Base-by-base conservation (phyloP, 208 protist species). In the Eutreptiella sp. region DNA sequence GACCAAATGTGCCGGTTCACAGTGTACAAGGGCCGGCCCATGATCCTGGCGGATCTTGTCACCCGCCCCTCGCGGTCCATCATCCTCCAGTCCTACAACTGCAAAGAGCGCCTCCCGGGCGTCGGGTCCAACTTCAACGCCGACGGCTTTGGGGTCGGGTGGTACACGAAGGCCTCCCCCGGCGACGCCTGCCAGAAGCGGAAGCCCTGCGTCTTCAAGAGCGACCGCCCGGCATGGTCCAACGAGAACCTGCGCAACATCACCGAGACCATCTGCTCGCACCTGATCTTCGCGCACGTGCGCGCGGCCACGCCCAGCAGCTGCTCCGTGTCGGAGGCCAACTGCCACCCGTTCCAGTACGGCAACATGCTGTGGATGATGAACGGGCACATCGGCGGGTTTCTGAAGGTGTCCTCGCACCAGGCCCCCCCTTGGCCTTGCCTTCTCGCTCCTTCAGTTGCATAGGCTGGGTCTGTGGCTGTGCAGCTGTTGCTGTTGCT, bases 51-150 rank as follows among this genome's bases (percentile, higher is more conserved):
- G n/a, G n/a, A n/a, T n/a, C n/a, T n/a, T n/a, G n/a, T n/a, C n/a
- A n/a, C n/a, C n/a, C n/a, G n/a, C n/a, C n/a, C n/a, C n/a, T n/a
- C n/a, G n/a, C n/a, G n/a, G n/a, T n/a, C n/a, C n/a, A n/a, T n/a
- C n/a, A n/a, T n/a, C n/a, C n/a, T n/a, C n/a, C n/a, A n/a, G n/a
- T n/a, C n/a, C n/a, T n/a, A n/a, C n/a, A n/a, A n/a, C n/a, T n/a
- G n/a, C n/a, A n/a, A n/a, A n/a, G n/a, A n/a, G n/a, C n/a, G n/a
- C n/a, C n/a, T n/a, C n/a, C n/a, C n/a, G n/a, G n/a, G n/a, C n/a
- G n/a, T n/a, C n/a, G n/a, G n/a, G n/a, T n/a, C n/a, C n/a, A n/a
- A 7, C 43, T 52, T 67, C 35, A 67, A 67, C 52, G 62, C 50
- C 42, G 62, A 67, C 23, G 62, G 62, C 26, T 67, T 59, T 27